Percentiles rank a stretch among this genome's conserved stretches.
These are phyloP conservation scores for Cystobasidium pallidum DNA, from an alignment of 1,284 basidiomycete genomes.

Conservation along the genomic window DNA sequence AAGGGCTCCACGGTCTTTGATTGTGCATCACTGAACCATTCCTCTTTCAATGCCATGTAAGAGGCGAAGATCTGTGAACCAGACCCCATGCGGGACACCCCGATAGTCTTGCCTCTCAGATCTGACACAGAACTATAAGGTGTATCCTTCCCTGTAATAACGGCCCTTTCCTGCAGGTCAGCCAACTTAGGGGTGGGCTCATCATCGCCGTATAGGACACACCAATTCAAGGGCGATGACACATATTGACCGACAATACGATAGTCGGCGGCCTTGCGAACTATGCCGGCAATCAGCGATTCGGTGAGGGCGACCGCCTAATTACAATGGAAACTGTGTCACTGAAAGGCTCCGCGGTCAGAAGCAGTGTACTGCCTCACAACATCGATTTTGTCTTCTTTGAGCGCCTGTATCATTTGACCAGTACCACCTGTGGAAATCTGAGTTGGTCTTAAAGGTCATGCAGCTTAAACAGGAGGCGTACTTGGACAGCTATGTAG, in stretches of 20 bases:
- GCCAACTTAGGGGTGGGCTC: neutral
- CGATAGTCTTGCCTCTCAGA: slow-evolving; percentile 78
- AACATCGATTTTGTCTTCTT: slow-evolving; percentile 82
- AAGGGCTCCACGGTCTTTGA: slow-evolving; percentile 60
- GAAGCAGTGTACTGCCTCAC: slow-evolving; percentile 71
- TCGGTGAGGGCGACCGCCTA: slow-evolving; percentile 81
- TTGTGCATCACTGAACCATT: slow-evolving; percentile 64
- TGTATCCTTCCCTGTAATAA: slow-evolving; percentile 80
- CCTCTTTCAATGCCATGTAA: slow-evolving; percentile 85
- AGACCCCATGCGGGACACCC: slow-evolving; percentile 80
- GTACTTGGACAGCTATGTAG: slow-evolving; percentile 86
- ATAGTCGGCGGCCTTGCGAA: slow-evolving; percentile 75
- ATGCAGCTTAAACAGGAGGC: slow-evolving; percentile 46
- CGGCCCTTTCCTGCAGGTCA: slow-evolving; percentile 67
- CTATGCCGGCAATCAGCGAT: slow-evolving; percentile 88
- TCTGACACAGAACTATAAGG: slow-evolving; percentile 73
- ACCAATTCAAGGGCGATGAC: slow-evolving; percentile 61
- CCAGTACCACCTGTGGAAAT: slow-evolving; percentile 76
- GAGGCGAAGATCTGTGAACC: slow-evolving; percentile 76
- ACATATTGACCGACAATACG: slow-evolving; percentile 93
- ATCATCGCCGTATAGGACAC: slow-evolving; percentile 58
- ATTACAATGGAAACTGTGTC: too few species aligned
- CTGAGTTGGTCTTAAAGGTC: neutral
- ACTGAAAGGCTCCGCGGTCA: too few species aligned
- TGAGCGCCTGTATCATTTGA: slow-evolving; percentile 79